phyloP scores from a whole-genome alignment of 176 grass and related monocot genomes.

The Echinochloa phyllopogon region DNA sequence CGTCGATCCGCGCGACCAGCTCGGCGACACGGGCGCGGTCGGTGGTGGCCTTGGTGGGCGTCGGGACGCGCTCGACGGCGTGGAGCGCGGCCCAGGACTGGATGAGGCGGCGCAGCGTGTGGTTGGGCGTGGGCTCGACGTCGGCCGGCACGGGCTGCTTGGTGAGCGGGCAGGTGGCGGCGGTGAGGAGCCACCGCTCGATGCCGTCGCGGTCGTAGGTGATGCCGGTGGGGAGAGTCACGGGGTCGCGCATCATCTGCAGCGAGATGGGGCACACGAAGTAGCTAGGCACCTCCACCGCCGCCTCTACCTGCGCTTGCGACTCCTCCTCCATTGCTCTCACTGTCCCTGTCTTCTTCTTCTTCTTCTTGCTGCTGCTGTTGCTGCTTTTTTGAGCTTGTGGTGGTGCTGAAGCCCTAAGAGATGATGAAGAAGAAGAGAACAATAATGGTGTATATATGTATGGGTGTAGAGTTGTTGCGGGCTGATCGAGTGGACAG shows the following conservation, averaged over 20 bases:
- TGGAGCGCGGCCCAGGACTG: conserved; percentile 69
- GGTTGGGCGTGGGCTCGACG: conserved; percentile 77
- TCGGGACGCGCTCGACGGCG: conserved; percentile 43
- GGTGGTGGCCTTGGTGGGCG: conserved; percentile 22
- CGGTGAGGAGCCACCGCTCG: conserved; percentile 77
- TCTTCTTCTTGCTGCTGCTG: too few species aligned
- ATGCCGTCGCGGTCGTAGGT: conserved; percentile 89
- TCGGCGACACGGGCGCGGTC: conserved; percentile 34
- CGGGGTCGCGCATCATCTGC: conserved; percentile 78
- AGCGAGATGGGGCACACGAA: conserved; percentile 89
- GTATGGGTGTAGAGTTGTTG: not conserved
- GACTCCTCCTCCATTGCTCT: conserved; percentile 28
- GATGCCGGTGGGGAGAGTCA: conserved; percentile 82
- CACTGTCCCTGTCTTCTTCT: not conserved
- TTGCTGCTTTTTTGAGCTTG: too few species aligned
- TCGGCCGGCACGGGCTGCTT: conserved; percentile 59
- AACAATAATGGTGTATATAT: not conserved
- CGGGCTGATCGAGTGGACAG: not conserved
- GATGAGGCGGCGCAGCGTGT: conserved; percentile 81
- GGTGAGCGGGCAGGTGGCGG: conserved; percentile 70
- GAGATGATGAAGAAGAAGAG: not conserved
- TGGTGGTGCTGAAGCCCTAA: too few species aligned
- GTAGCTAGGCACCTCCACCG: conserved; percentile 67
- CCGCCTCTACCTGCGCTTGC: conserved; percentile 19
- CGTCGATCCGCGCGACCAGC: conserved; percentile 39